Evolutionary conservation across 345 rosid genomes (phyloP), one percentile per base, ranked within the genome.

Genomic region (Syzygium aromaticum): DNA sequence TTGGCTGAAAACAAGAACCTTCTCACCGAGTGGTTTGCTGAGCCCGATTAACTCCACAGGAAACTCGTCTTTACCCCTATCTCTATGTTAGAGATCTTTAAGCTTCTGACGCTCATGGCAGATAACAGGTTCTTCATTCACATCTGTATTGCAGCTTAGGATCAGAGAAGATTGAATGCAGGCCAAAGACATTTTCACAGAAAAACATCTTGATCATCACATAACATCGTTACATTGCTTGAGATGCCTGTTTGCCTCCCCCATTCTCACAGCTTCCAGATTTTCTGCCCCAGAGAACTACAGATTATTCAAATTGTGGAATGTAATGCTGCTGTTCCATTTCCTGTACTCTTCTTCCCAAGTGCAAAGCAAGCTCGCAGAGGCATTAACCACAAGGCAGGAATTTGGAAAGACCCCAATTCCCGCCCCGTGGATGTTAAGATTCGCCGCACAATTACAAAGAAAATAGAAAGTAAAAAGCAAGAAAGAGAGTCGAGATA

Each of bases 331-430:
- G 40, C 92, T 89, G 43, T 90, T 87, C 98, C 98, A 96, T 88
- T 94, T 95, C 88, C 84, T 78, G 43, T 90, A 93, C 93, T 96
- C 98, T 43, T 92, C 93, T 88, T 94, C 97, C 98, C 98, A 96
- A 1, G 97, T 92, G 86, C 93, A 97, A 46, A 96, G 92, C 96
- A 96, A 90, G 61, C 94, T 90, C 27, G 92, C 87, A 54, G 98
- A 96, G 88, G 98, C 97, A 77, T 95, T 90, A 84, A 96, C 93
- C 22, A 95, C 90, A 15, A 98, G 95, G 87, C 89, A 92, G 90
- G 96, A 95, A 2, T 86, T 54, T 8, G 94, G 94, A 86, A 89
- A 92, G 84, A 93, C 57, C 54, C 85, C 87, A 86, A 94, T 40
- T 40, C 43, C 43, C 43, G 43, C 6, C 43, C 43, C 1, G 6